Conservation (phyloP, 1,284 basidiomycete genomes). For the Cutaneotrichosporon cavernicola region DNA sequence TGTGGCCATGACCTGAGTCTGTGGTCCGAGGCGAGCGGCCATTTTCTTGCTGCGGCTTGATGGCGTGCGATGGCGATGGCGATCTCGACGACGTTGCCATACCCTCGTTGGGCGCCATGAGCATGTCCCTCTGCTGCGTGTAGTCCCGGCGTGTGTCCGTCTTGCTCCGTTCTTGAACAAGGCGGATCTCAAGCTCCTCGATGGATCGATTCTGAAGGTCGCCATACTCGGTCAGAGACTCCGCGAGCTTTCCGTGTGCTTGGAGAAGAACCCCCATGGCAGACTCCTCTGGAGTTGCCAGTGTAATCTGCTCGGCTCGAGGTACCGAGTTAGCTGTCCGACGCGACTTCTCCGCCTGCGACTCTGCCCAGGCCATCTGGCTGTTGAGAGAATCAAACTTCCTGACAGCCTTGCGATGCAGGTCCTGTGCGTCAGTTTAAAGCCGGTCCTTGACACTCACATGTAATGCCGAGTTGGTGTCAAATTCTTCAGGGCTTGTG, state of each 20-base stretch:
- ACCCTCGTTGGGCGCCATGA: conserved; percentile 15
- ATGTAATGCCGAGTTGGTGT: conserved; percentile 38
- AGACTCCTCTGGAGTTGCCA: conserved; percentile 33
- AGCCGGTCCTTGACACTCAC: conserved; percentile 28
- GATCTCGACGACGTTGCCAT: conserved; percentile 39
- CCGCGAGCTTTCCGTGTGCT: conserved; percentile 40
- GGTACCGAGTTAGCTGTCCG: conserved; percentile 26
- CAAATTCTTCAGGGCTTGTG: conserved; percentile 41
- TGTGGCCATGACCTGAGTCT: conserved; percentile 8
- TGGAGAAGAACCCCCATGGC: conserved; percentile 47
- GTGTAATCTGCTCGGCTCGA: conserved; percentile 14
- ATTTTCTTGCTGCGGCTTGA: background rate
- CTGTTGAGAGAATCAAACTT: conserved; percentile 51
- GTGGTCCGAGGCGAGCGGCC: conserved; percentile 5
- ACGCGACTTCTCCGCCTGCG: conserved; percentile 49
- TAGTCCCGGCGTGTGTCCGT: conserved; percentile 49
- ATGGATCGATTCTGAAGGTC: conserved; percentile 43
- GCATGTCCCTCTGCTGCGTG: conserved; percentile 28
- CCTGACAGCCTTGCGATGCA: conserved; percentile 49
- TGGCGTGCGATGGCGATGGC: conserved; percentile 34
- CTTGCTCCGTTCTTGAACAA: conserved; percentile 50
- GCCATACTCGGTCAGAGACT: conserved; percentile 47
- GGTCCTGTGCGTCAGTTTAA: conserved; percentile 41
- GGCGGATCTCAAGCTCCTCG: conserved; percentile 45
- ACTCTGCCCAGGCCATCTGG: conserved; percentile 55